Conservation (phyloP, 192 early-diverging fungal species). For the Phycomyces blakesleeanus region DNA sequence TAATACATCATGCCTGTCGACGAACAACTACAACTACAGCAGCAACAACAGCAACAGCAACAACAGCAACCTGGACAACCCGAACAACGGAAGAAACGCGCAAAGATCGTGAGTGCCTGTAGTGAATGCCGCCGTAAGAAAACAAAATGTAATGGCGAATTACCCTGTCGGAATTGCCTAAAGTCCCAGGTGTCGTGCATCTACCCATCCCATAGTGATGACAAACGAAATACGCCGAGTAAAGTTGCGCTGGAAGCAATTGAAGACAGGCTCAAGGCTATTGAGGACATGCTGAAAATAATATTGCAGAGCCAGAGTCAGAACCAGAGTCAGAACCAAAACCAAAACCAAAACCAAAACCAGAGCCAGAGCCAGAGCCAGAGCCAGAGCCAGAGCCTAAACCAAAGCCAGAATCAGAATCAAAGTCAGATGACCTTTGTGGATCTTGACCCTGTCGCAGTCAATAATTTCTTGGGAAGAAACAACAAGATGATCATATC, state of each 20-base stretch:
- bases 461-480: slow-evolving; percentile 17
- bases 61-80: too few relatives aligned
- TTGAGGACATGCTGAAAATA: slow-evolving; percentile 37
- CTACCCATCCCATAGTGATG: slow-evolving; percentile 30
- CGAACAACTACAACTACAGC: slow-evolving; percentile 15
- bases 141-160: slow-evolving; percentile 36
- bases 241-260: slow-evolving; percentile 39
- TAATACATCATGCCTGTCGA: slow-evolving; percentile 10
- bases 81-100: slow-evolving; percentile 34
- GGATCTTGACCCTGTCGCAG: slow-evolving; percentile 24
- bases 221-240: slow-evolving; percentile 31
- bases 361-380: too few relatives aligned
- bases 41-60: too few relatives aligned
- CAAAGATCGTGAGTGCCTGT: slow-evolving; percentile 40
- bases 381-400: too few relatives aligned
- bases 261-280: slow-evolving; percentile 35
- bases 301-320: slow-evolving; percentile 31
- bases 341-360: too few relatives aligned
- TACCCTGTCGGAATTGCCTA: slow-evolving; percentile 31
- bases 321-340: too few relatives aligned
- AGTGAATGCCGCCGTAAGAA: slow-evolving; percentile 40
- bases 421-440: slow-evolving; percentile 13
- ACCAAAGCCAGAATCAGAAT: too few relatives aligned
- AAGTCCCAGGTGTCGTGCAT: slow-evolving; percentile 28
- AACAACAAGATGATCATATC: neutral